phyloP scores from a whole-genome alignment of 805 yeast genomes.

The Yarrowia phangngaensis region DNA sequence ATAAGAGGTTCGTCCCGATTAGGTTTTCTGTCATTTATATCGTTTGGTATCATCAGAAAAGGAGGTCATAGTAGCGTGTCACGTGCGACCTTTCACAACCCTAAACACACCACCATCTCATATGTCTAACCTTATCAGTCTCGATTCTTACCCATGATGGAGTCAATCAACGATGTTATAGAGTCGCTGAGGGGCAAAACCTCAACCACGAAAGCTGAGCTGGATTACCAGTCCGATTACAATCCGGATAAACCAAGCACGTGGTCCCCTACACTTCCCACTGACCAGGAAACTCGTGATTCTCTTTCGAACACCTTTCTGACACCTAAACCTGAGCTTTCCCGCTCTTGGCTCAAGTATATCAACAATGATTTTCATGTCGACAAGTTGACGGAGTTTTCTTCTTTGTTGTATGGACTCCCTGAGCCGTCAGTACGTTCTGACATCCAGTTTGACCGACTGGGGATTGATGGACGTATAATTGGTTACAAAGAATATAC shows the following conservation, averaged over 20 bases:
- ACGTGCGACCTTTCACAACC: background rate
- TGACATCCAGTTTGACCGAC: slow-evolving; percentile 60
- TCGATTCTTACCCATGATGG: background rate
- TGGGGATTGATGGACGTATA: slow-evolving; percentile 73
- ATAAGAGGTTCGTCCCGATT: too few relatives aligned
- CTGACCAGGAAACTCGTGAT: slow-evolving; percentile 2
- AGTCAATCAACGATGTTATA: slow-evolving; percentile 2
- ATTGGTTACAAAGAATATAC: slow-evolving; percentile 60
- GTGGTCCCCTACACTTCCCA: background rate
- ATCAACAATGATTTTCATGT: slow-evolving; percentile 49
- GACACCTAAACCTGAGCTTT: slow-evolving; percentile 58
- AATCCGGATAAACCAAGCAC: background rate
- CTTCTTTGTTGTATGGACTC: slow-evolving; percentile 48
- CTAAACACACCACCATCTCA: background rate
- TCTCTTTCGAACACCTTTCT: slow-evolving; percentile 47
- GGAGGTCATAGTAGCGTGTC: too few relatives aligned
- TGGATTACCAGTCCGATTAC: background rate
- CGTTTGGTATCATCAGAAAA: too few relatives aligned
- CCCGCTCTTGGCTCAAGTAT: slow-evolving; percentile 67
- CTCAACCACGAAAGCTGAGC: background rate
- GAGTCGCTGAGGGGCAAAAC: background rate
- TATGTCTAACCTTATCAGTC: background rate
- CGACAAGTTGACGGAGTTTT: slow-evolving; percentile 39
- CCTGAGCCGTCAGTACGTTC: slow-evolving; percentile 67
- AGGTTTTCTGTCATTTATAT: too few relatives aligned